phyloP scores from a whole-genome alignment of 352 stramenopile genomes.

The Globisporangium alternatum region DNA sequence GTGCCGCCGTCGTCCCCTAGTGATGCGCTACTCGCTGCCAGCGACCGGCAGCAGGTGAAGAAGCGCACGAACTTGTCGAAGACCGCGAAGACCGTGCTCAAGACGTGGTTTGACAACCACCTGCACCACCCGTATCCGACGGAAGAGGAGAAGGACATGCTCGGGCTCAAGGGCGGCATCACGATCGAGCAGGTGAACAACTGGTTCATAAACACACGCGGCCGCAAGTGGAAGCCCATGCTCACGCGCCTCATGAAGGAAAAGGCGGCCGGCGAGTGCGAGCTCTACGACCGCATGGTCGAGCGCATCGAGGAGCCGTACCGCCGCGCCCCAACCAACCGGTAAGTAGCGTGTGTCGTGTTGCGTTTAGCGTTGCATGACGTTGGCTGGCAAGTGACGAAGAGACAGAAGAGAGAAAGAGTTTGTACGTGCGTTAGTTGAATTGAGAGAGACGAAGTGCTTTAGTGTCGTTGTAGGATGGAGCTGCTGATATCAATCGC shows the following conservation, averaged over 20 bases:
- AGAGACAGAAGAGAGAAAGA: neutral
- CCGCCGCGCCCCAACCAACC: conserved; percentile 28
- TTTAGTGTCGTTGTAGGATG: neutral
- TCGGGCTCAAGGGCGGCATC: conserved; percentile 65
- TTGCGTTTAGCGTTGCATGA: neutral
- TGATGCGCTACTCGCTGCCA: neutral
- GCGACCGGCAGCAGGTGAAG: conserved; percentile 34
- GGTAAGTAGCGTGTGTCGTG: conserved; percentile 7
- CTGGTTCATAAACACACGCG: conserved; percentile 87
- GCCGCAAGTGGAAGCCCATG: conserved; percentile 86
- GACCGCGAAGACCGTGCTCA: conserved; percentile 66
- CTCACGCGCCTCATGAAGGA: conserved; percentile 66
- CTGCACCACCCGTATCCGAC: conserved; percentile 83
- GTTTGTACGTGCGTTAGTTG: neutral
- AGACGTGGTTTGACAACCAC: conserved; percentile 81
- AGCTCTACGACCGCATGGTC: conserved; percentile 74
- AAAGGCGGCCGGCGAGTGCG: conserved; percentile 55
- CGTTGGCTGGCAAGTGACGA: neutral
- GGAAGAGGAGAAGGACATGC: conserved; percentile 78
- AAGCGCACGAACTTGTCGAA: conserved; percentile 78
- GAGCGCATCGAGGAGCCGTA: conserved; percentile 80
- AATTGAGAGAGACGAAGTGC: neutral
- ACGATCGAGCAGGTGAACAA: conserved; percentile 88
- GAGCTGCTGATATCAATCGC: conserved; percentile 1
- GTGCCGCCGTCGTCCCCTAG: conserved; percentile 2